A percentile compares a stretch with the other conserved stretches of the same genome.
Evolutionary conservation across 495 filamentous ascomycete genomes (phyloP).

Genomic region (Xylaria scruposa): DNA sequence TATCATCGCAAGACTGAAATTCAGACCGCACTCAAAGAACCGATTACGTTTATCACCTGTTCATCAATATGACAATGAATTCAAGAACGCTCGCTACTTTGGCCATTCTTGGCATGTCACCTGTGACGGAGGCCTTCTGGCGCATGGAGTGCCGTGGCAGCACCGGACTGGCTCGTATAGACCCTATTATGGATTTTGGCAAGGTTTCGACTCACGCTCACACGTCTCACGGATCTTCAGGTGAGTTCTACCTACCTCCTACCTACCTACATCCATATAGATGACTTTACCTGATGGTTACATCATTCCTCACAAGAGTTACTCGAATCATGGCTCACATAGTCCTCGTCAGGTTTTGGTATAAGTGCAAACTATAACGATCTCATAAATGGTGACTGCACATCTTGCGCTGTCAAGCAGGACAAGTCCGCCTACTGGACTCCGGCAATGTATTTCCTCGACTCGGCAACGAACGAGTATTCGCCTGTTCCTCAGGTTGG

Average conservation of each 20-base stretch:
- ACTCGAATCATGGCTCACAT: conserved; percentile 9
- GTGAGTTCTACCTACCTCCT: conserved; percentile 43
- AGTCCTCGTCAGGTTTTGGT: conserved; percentile 52
- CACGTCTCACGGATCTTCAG: conserved; percentile 71
- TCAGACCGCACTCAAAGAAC: not conserved
- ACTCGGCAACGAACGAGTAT: conserved; percentile 50
- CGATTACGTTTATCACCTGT: not conserved
- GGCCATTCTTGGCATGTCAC: conserved; percentile 43
- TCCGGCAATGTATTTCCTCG: conserved; percentile 68
- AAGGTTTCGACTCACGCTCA: conserved; percentile 71
- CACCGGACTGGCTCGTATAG: conserved; percentile 69
- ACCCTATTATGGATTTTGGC: conserved; percentile 72
- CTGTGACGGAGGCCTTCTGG: conserved; percentile 74
- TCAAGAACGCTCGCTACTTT: conserved; percentile 36
- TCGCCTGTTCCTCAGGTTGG: conserved; percentile 61
- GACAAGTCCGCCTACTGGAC: conserved; percentile 77
- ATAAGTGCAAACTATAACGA: conserved; percentile 52
- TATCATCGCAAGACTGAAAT: not conserved
- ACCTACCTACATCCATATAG: not conserved
- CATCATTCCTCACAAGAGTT: not conserved
- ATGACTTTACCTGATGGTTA: not conserved
- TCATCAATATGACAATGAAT: conserved; percentile 39
- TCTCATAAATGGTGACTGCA: conserved; percentile 63
- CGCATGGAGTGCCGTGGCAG: conserved; percentile 80
- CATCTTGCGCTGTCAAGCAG: conserved; percentile 66